A percentile compares a stretch with the other conserved stretches of the same genome.
These are phyloP conservation scores for Spongiforma sp. DNA, from an alignment of 1,284 basidiomycete genomes.

Conservation along the genomic window DNA sequence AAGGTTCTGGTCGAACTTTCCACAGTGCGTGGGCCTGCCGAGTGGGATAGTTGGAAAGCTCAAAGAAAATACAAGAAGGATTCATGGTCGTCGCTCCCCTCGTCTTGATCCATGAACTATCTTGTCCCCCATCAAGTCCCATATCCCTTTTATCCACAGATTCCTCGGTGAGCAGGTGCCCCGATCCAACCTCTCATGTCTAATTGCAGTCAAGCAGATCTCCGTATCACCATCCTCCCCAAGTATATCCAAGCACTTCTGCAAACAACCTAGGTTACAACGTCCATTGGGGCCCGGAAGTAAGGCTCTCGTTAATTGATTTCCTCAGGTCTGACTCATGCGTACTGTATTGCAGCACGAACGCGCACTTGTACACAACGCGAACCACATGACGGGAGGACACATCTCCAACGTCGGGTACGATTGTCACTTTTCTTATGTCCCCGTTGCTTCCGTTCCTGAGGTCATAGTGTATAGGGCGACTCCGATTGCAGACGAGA, in stretches of 20 bases:
- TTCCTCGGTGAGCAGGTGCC: no score
- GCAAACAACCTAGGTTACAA: not conserved
- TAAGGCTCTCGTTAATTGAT: not conserved
- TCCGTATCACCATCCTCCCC: not conserved
- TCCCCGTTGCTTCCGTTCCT: no score
- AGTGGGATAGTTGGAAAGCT: no score
- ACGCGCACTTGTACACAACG: not conserved
- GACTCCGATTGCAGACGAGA: not conserved
- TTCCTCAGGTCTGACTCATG: not conserved
- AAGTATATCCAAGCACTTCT: not conserved
- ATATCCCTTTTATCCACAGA: no score
- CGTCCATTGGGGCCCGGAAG: slow-evolving; percentile 12
- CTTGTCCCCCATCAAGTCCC: no score
- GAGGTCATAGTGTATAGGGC: no score
- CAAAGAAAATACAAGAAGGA: no score
- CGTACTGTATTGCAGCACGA: slow-evolving; percentile 10
- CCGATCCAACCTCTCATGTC: no score
- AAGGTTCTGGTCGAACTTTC: no score
- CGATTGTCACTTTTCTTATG: not conserved
- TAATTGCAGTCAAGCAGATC: not conserved
- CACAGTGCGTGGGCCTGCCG: no score
- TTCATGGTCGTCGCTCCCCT: no score
- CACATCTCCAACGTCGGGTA: not conserved
- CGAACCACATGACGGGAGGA: not conserved
- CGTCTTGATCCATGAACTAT: no score